Percentiles rank a stretch among this genome's conserved stretches.
phyloP scores from a whole-genome alignment of 1,284 basidiomycete genomes.

The Ustilago esculenta region DNA sequence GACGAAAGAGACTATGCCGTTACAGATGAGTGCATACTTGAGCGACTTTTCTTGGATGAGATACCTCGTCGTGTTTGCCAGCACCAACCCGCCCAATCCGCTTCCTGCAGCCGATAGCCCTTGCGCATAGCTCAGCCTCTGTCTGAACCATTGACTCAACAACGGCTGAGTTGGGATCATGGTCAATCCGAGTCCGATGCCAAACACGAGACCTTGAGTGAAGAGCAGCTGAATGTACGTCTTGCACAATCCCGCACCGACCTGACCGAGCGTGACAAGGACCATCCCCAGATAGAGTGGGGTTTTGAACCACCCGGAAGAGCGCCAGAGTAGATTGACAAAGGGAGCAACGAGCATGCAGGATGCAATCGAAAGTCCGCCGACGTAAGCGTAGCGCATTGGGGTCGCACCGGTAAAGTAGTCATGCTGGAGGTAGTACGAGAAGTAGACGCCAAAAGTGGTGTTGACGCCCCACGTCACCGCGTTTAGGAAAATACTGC shows the following conservation, averaged over 20 bases:
- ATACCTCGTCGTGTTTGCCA: conserved; percentile 41
- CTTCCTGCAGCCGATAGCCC: conserved; percentile 30
- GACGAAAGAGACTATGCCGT: conserved; percentile 66
- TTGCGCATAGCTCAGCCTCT: conserved; percentile 30
- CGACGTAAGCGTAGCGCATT: conserved; percentile 69
- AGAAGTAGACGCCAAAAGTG: conserved; percentile 69
- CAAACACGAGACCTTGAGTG: conserved; percentile 54
- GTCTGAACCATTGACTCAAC: conserved; percentile 41
- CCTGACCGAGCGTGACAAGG: conserved; percentile 43
- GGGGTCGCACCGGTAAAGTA: conserved; percentile 67
- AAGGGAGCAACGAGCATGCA: conserved; percentile 67
- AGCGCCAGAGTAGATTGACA: conserved; percentile 66
- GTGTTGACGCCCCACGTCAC: conserved; percentile 68
- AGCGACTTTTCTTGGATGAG: conserved; percentile 45
- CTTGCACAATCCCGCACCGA: conserved; percentile 37
- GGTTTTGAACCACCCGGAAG: conserved; percentile 61
- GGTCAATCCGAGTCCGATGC: conserved; percentile 48
- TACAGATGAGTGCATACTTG: conserved; percentile 48
- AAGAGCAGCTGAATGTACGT: conserved; percentile 52
- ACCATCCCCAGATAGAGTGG: conserved; percentile 65
- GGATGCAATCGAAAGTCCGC: conserved; percentile 67
- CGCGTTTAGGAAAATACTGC: conserved; percentile 65
- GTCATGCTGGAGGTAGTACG: conserved; percentile 68
- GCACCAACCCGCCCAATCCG: conserved; percentile 29
- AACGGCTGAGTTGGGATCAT: conserved; percentile 51